Percentiles rank a stretch among this genome's conserved stretches.
These are phyloP conservation scores for Tetrapyrgos nigripes DNA, from an alignment of 1,284 basidiomycete species.

Conservation along the genomic window DNA sequence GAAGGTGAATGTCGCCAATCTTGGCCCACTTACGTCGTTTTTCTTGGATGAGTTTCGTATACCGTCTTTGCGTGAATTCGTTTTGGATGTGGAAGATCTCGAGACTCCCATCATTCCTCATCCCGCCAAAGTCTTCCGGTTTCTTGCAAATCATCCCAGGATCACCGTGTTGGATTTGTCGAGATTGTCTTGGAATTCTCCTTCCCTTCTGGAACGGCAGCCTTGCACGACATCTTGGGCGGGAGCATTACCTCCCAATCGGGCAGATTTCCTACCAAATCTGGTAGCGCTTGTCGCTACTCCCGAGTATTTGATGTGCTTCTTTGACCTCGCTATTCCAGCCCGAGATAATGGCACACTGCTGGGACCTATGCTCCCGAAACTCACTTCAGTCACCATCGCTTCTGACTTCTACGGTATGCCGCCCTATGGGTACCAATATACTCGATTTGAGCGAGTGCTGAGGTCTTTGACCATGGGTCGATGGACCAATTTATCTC, in stretches of 20 bases:
- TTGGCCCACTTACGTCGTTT: not conserved
- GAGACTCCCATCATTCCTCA: not conserved
- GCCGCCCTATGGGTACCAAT: not conserved
- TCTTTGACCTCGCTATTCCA: too few species aligned
- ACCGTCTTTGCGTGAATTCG: not conserved
- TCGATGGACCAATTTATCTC: not conserved
- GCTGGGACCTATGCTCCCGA: not conserved
- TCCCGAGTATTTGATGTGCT: not conserved
- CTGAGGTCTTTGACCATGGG: not conserved
- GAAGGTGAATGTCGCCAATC: not conserved
- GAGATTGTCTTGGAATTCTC: not conserved
- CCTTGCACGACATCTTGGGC: too few species aligned
- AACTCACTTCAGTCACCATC: not conserved
- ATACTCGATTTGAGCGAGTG: not conserved
- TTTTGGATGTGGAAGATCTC: not conserved
- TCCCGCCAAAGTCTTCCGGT: not conserved
- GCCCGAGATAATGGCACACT: not conserved
- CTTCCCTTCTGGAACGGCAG: too few species aligned
- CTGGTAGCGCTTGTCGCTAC: not conserved
- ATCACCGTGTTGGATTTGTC: not conserved
- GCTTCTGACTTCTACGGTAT: not conserved
- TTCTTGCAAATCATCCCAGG: not conserved
- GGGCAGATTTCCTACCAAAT: not conserved
- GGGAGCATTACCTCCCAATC: not conserved
- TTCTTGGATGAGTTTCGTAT: not conserved